Evolutionary conservation across 2,329 filamentous ascomycete genomes (phyloP), one percentile per base, ranked within the genome.

Genomic region (Ophiocordyceps australis): DNA sequence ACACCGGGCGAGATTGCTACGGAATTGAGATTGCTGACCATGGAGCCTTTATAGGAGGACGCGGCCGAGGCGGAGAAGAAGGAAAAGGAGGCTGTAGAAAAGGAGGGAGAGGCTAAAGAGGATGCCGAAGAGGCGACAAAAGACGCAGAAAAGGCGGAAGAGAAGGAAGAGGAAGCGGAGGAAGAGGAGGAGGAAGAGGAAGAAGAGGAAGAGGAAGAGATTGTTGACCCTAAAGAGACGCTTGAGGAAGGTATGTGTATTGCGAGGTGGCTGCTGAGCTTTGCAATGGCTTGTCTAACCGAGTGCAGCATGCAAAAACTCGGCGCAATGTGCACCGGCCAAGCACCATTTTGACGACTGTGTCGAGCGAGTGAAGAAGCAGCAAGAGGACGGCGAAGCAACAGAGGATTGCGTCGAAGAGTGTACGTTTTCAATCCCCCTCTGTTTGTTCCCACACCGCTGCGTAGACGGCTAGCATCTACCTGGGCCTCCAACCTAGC

Each of bases 321-420:
- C 83, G 37, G 67, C 76, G 54, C 63, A 79, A 55, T 98, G 89
- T 60, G 65, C 75, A 34, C 74, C 77, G 32, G 69, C 71, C 49
- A 98, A 95, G 74, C 86, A 95, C 67, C 89, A 98, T 69, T 95
- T 78, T 54, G 86, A 95, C 39, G 82, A 94, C 61, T 98, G 89
- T 55, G 83, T 86, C 42, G 85, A 93, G 70, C 83, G 89, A 45
- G 89, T 98, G 41, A 45, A 52, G 30, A 39, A 52, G 40, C 50
- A 53, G 35, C 71, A 82, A 46, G 69, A 76, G 41, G 67, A 75
- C 37, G 72, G 76, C 42, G 74, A 62, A 29, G 61, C 74, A 43
- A 73, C 79, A 46, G 89, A 98, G 69, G 85, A 95, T 63, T 98
- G 89, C 47, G 82, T 95, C 40, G 89, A 98, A 66, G 89, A 98